A percentile compares a stretch with the other conserved stretches of the same genome.
phyloP scores from a whole-genome alignment of 352 stramenopile genomes.

The Thraustochytrium sp. region DNA sequence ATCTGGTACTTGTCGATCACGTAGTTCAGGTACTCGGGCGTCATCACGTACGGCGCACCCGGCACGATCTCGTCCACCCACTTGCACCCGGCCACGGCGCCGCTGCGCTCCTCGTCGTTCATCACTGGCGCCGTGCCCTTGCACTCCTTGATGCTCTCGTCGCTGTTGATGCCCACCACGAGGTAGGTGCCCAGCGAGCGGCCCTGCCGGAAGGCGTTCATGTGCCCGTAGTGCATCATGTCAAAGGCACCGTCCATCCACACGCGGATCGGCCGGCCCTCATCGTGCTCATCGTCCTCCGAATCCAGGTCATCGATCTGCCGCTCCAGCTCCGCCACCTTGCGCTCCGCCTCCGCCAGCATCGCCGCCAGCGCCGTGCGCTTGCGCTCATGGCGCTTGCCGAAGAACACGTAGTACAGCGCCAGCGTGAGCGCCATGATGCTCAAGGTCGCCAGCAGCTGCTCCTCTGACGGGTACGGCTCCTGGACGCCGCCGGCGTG shows the following conservation, averaged over 20 bases:
- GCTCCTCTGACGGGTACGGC: slow-evolving; percentile 37
- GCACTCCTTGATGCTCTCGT: slow-evolving; percentile 91
- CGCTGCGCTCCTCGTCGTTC: slow-evolving; percentile 90
- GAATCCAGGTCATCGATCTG: slow-evolving; percentile 61
- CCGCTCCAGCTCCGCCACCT: slow-evolving; percentile 25
- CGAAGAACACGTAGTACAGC: slow-evolving; percentile 39
- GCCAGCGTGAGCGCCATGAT: slow-evolving; percentile 26
- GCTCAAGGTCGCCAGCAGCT: slow-evolving; percentile 35
- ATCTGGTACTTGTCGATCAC: slow-evolving; percentile 96
- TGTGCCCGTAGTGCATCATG: slow-evolving; percentile 99
- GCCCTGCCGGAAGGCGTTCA: slow-evolving; percentile 97
- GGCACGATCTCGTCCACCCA: slow-evolving; percentile 96
- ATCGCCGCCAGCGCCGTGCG: background rate
- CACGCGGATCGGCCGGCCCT: slow-evolving; percentile 85
- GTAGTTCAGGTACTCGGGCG: slow-evolving; percentile 90
- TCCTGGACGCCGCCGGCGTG: background rate
- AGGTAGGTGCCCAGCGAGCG: slow-evolving; percentile 90
- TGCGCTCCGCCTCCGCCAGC: slow-evolving; percentile 21
- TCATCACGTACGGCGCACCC: slow-evolving; percentile 97
- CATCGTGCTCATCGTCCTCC: slow-evolving; percentile 56
- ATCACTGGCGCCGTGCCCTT: slow-evolving; percentile 91
- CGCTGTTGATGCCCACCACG: slow-evolving; percentile 95
- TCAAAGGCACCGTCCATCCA: slow-evolving; percentile 99
- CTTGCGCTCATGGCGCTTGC: slow-evolving; percentile 21
- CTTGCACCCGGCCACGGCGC: slow-evolving; percentile 91